These are phyloP conservation scores for Colletotrichum tamarilloi DNA, from an alignment of 2,329 filamentous ascomycete genomes.

Conservation along the genomic window DNA sequence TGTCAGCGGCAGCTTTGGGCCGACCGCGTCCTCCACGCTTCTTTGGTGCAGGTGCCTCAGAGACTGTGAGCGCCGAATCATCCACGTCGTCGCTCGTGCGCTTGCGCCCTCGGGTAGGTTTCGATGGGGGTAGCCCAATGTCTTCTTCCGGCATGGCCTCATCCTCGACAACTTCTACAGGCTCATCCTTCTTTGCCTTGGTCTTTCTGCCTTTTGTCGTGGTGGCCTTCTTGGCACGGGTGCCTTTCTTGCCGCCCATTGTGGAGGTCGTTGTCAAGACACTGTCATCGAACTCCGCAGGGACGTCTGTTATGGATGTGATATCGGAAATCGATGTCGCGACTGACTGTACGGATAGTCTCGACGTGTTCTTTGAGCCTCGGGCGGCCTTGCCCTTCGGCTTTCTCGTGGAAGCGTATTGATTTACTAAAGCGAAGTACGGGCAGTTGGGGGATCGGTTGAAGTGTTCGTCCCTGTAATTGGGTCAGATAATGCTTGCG, in stretches of 20 bases:
- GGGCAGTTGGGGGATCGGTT: conserved; percentile 81
- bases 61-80: conserved; percentile 53
- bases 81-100: conserved; percentile 70
- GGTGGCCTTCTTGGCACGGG: conserved; percentile 66
- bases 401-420: conserved; percentile 67
- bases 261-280: conserved; percentile 69
- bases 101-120: conserved; percentile 68
- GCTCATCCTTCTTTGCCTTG: conserved; percentile 64
- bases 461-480: conserved; percentile 82
- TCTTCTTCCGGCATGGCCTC: conserved; percentile 45
- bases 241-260: conserved; percentile 63
- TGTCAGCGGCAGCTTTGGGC: conserved; percentile 57
- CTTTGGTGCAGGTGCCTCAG: conserved; percentile 66
- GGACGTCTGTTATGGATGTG: conserved; percentile 58
- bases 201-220: conserved; percentile 64
- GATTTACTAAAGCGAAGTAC: conserved; percentile 80
- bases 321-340: conserved; percentile 62
- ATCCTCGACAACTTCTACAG: conserved; percentile 53
- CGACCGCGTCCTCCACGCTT: conserved; percentile 66
- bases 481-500: not conserved
- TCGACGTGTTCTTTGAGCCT: conserved; percentile 74
- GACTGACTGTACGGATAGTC: conserved; percentile 70
- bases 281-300: conserved; percentile 67
- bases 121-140: conserved; percentile 48
- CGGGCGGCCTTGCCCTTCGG: conserved; percentile 65